Evolutionary conservation across 2,329 filamentous ascomycete genomes (phyloP).

Genomic region (Ilyonectria destructans): DNA sequence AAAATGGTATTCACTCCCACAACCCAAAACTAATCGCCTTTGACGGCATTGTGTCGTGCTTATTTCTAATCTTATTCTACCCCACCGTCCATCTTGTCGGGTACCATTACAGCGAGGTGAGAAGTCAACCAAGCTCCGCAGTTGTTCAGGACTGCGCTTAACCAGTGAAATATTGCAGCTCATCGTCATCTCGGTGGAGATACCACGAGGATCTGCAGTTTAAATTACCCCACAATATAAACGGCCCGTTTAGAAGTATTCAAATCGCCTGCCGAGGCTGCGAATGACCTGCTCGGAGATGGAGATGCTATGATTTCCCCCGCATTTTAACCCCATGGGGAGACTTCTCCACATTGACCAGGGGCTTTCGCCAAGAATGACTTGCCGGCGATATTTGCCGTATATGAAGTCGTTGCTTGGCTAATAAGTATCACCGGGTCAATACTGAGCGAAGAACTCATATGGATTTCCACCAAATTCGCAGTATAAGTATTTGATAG

Average conservation of each 20-base stretch:
- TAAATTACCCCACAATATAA: not conserved
- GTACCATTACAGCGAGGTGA: not conserved
- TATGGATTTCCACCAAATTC: not conserved
- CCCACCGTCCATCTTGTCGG: not conserved
- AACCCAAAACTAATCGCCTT: not conserved
- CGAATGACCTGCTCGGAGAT: not conserved
- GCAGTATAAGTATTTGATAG: not conserved
- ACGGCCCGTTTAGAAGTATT: not conserved
- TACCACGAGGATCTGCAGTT: not conserved
- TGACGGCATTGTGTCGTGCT: not conserved
- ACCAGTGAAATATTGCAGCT: not conserved
- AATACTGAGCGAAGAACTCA: not conserved
- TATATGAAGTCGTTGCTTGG: not conserved
- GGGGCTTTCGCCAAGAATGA: not conserved
- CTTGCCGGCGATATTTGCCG: not conserved
- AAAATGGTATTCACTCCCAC: no score
- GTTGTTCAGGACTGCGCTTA: not conserved
- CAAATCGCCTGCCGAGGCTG: not conserved
- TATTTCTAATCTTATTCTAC: not conserved
- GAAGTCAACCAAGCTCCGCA: not conserved
- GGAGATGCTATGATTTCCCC: not conserved
- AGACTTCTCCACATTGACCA: not conserved
- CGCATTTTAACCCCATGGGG: constrained; percentile 6
- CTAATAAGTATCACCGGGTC: not conserved
- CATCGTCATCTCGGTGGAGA: not conserved